Percentiles rank a stretch among this genome's conserved stretches.
These are phyloP conservation scores for Volvox carteri DNA, from an alignment of 163 green algal species.

Conservation along the genomic window DNA sequence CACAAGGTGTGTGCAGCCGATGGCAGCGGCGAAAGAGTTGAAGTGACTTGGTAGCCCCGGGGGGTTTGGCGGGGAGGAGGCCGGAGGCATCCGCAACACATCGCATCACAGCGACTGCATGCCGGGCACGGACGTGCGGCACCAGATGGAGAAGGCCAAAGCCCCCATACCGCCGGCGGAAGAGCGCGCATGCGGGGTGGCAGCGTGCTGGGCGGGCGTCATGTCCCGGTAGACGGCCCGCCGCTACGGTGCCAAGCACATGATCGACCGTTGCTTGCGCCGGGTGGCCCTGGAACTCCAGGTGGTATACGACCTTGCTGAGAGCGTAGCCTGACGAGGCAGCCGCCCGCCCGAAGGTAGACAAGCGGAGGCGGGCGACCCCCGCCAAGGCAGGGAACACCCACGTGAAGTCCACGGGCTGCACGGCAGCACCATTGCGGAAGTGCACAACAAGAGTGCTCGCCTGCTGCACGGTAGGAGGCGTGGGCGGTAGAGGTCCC, in stretches of 20 bases:
- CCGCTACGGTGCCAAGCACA: not conserved
- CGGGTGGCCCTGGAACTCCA: constrained; percentile 13
- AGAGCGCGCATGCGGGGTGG: no score
- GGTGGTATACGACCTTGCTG: not conserved
- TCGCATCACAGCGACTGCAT: not conserved
- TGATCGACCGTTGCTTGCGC: not conserved
- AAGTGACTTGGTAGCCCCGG: not conserved
- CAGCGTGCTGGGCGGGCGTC: not conserved
- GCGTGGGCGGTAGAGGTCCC: no score
- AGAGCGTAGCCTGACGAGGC: not conserved
- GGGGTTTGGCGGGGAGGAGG: not conserved
- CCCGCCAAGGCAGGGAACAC: not conserved
- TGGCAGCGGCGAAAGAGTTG: not conserved
- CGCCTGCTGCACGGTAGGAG: not conserved
- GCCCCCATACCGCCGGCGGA: no score
- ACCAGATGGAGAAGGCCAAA: not conserved
- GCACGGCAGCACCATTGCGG: not conserved
- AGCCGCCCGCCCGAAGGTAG: not conserved
- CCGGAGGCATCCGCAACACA: not conserved
- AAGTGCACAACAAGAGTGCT: not conserved
- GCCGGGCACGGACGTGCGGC: not conserved
- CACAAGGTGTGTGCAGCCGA: not conserved
- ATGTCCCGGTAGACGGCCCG: not conserved
- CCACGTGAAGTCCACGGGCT: not conserved
- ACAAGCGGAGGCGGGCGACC: not conserved